Conservation (phyloP, 208 protist genomes). For the Novymonas esmeraldas region DNA sequence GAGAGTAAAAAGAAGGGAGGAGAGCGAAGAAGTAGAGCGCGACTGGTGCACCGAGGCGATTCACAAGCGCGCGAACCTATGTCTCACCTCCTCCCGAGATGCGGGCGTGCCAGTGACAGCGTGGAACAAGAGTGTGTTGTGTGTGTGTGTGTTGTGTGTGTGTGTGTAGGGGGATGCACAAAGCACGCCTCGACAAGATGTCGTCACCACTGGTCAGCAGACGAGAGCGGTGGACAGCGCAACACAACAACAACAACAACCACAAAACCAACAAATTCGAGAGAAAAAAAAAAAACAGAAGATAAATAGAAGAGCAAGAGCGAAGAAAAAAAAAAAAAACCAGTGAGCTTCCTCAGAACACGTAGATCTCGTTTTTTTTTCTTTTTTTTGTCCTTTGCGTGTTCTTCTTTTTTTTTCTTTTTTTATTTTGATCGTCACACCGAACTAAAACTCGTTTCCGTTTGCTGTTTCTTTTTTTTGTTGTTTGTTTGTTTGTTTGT, state of each 20-base stretch:
- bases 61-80: neutral
- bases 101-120: too few relatives aligned
- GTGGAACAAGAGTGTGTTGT: neutral
- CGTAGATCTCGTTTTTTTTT: neutral
- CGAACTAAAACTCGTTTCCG: neutral
- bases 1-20: constrained; percentile 16
- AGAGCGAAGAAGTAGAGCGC: neutral
- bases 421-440: neutral
- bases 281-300: too few relatives aligned
- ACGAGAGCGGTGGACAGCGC: neutral
- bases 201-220: neutral
- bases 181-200: neutral
- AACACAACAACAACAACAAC: neutral
- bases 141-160: neutral
- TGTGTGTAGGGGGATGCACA: neutral
- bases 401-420: neutral
- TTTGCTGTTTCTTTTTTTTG: neutral
- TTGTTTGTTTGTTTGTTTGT: too few relatives aligned
- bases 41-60: neutral
- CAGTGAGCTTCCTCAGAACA: neutral
- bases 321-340: too few relatives aligned
- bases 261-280: too few relatives aligned
- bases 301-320: too few relatives aligned
- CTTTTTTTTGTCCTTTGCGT: neutral
- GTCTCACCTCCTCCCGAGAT: too few relatives aligned